Evolutionary conservation across 768 basidiomycete species (phyloP), one percentile per base, ranked within the genome.

Genomic region (Suillus weaverae): DNA sequence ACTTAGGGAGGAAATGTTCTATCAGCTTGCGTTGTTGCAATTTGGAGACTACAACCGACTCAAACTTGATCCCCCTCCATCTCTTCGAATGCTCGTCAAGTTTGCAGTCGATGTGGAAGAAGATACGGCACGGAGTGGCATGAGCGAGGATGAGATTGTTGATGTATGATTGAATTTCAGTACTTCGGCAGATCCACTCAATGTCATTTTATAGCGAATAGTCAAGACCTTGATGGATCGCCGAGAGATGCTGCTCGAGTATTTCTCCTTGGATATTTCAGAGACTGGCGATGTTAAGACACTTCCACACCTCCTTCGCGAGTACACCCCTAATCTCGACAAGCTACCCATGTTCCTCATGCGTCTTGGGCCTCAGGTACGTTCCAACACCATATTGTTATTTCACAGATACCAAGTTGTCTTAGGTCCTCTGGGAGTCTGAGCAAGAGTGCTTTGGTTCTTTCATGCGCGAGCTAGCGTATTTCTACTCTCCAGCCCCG

Each of bases 241-340:
- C 14, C 83, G 90, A 10, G 90, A 89, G 4, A 98, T 99, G 96
- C 81, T 99, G 4, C 80, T 85, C 2, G 97, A 98, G 67, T 98
- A 99, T 76, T 99, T 99, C 73, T 89, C 88, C 2, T 76, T 99
- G 22, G 76, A 77, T 32, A 90, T 99, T 67, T 84, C 86, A 7
- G 79, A 83, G 0, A 78, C 84, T 3, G 95, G 93, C 1, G 73
- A 80, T 30, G 77, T 99, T n/a, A 84, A 89, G 69, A 87, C 84
- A 63, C 72, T 99, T 14, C 97, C 97, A 0, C 80, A 95, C 55
- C 80, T 99, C 13, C 81, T 98, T 50, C 84, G 86, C 57, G 95
- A 92, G 50, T 98, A 93, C 72, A 91, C 91, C 7, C 97, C 97
- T 1, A 92, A 96, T 72, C 81, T 99, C 5, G 91, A 95, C 70